Evolutionary conservation across 2,329 filamentous ascomycete species (phyloP), one percentile per base, ranked within the genome.

Genomic region (Monosporascus sp.): DNA sequence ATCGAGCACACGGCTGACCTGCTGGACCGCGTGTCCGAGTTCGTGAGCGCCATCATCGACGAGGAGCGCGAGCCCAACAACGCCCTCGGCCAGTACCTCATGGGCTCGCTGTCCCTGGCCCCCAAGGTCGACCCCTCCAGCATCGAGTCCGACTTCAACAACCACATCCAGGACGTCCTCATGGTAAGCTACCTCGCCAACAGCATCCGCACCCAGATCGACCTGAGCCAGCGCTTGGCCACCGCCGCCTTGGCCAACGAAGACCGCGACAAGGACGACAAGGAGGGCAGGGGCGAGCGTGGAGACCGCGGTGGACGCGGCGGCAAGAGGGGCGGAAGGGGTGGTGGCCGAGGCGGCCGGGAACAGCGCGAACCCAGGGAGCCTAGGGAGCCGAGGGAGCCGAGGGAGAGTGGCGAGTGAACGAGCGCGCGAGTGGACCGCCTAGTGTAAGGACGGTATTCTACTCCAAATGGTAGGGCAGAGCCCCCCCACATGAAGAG

Each of bases 81-180:
- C 61, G 91, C 92, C 14, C 80, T 99, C 53, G 94, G 92, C 61
- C 95, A 99, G 76, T 96, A 91, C 76, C 80, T 99, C 62, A 89
- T 97, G 81, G 96, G 96, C 73, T 87, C 93, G 40, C 83, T 99
- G 59, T 92, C 90, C 47, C 79, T 99, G 59, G 91, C 93, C 52
- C 94, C 94, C 67, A 99, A 97, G 82, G 94, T 97, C 57, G 90
- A 96, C 66, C 79, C 87, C 38, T 82, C 85, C 57, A 88, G 95
- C 71, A 92, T 99, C 69, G 94, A 99, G 81, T 83, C 88, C 70
- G 92, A 97, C 79, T 99, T 99, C 84, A 99, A 99, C 85, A 96
- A 96, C 80, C 94, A 99, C 78, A 91, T 99, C 74, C 94, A 99
- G 79, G 94, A 99, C 73, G 92, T 99, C 57, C 86, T 99, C 62